phyloP scores from a whole-genome alignment of 257 asterid species.

The Catharanthus roseus region DNA sequence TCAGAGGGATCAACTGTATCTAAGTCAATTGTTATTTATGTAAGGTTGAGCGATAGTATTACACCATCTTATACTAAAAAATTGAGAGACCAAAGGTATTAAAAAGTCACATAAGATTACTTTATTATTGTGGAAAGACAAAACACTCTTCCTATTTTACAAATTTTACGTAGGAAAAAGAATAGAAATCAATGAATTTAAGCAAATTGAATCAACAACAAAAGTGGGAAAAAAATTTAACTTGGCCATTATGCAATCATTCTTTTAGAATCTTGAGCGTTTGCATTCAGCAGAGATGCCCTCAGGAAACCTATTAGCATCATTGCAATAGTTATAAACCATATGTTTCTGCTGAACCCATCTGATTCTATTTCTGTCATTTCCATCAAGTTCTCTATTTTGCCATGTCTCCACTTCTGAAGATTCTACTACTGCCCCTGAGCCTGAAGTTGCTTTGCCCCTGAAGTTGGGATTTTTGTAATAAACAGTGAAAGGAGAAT shows the following conservation, averaged over 20 bases:
- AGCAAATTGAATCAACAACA: no score
- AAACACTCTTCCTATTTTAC: no score
- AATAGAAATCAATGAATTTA: background rate
- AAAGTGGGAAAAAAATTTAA: no score
- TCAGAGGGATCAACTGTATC: no score
- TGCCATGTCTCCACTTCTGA: background rate
- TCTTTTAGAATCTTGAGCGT: constrained; percentile 12
- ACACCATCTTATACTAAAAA: no score
- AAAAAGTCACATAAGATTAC: no score
- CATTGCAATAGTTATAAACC: constrained; percentile 20
- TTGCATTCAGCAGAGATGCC: constrained; percentile 18
- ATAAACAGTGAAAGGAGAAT: constrained; percentile 15
- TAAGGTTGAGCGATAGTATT: no score
- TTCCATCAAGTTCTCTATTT: constrained; percentile 12
- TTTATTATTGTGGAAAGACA: background rate
- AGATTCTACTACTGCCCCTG: background rate
- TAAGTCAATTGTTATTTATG: no score
- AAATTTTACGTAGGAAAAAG: no score
- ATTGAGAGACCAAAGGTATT: no score
- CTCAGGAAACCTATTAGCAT: constrained; percentile 12
- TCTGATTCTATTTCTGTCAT: constrained; percentile 16
- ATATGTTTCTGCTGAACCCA: constrained; percentile 20
- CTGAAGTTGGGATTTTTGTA: background rate
- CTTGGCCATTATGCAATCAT: no score
- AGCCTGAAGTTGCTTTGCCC: background rate